A percentile compares a stretch with the other conserved stretches of the same genome.
Evolutionary conservation across 2,329 filamentous ascomycete genomes (phyloP).

Genomic region (Colletotrichum nymphaeae): DNA sequence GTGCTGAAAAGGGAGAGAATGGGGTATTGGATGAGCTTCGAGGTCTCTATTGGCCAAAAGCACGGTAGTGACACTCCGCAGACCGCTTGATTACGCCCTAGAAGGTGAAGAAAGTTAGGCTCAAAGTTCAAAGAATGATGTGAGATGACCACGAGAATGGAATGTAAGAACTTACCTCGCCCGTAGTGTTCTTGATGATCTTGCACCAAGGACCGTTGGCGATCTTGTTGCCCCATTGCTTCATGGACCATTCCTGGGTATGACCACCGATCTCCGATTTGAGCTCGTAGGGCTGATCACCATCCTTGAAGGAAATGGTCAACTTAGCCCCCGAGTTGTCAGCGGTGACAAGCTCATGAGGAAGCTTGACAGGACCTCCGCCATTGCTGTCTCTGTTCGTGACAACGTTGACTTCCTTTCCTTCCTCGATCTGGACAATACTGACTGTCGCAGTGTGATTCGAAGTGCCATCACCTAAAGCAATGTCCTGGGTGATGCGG

Average conservation of each 20-base stretch:
- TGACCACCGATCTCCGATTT: background rate
- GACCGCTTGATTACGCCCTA: background rate
- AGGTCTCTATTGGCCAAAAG: background rate
- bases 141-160: no score
- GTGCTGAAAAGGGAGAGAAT: background rate
- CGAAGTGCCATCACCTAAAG: background rate
- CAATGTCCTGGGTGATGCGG: background rate
- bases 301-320: background rate
- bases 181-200: background rate
- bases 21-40: background rate
- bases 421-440: background rate
- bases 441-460: conserved; percentile 3
- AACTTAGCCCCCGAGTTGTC: background rate
- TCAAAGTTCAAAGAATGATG: background rate
- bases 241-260: background rate
- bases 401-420: conserved; percentile 21
- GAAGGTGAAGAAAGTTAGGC: background rate
- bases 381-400: conserved; percentile 41
- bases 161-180: no score
- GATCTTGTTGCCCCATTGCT: conserved; percentile 41
- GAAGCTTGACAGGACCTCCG: conserved; percentile 38
- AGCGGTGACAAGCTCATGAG: background rate
- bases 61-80: background rate
- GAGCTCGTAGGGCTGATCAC: background rate
- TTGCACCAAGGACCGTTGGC: background rate